Evolutionary conservation across 805 yeast genomes (phyloP).

Genomic region (Candida tammaniensis): DNA sequence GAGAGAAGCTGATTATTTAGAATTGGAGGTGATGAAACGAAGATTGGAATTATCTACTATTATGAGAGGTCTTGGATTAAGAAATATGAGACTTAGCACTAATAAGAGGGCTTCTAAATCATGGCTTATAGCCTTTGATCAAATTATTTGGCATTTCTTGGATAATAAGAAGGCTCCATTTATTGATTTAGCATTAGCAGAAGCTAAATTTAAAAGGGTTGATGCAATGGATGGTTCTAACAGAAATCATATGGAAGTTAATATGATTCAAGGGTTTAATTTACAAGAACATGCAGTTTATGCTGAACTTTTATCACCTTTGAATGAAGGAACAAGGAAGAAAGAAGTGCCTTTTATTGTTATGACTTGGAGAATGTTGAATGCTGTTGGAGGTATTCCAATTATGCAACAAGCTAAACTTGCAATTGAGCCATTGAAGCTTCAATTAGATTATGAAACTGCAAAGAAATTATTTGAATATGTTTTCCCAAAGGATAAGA

Average conservation of each 20-base stretch:
- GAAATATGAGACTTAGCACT: conserved; percentile 18
- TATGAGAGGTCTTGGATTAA: conserved; percentile 28
- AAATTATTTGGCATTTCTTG: conserved; percentile 68
- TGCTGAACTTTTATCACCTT: conserved; percentile 68
- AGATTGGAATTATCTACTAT: conserved; percentile 32
- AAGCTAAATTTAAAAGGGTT: conserved; percentile 57
- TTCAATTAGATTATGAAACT: conserved; percentile 71
- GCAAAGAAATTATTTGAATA: conserved; percentile 63
- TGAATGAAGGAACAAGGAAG: conserved; percentile 11
- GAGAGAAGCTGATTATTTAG: conserved; percentile 20
- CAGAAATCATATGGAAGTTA: conserved; percentile 55
- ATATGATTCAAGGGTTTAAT: conserved; percentile 68
- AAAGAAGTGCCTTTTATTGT: conserved; percentile 22
- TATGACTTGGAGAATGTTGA: conserved; percentile 70
- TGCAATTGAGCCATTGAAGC: conserved; percentile 59
- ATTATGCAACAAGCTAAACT: conserved; percentile 66
- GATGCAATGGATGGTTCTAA: conserved; percentile 68
- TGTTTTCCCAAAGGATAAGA: conserved; percentile 57
- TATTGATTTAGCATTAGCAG: conserved; percentile 64
- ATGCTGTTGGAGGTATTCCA: conserved; percentile 89
- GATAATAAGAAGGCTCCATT: conserved; percentile 60
- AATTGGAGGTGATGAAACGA: conserved; percentile 32
- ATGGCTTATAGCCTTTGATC: conserved; percentile 49
- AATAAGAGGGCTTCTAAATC: conserved; percentile 19
- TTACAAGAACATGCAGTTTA: conserved; percentile 54